Percentiles rank a stretch among this genome's conserved stretches.
phyloP scores from a whole-genome alignment of 768 basidiomycete genomes.

The Antrodiella citrinella region DNA sequence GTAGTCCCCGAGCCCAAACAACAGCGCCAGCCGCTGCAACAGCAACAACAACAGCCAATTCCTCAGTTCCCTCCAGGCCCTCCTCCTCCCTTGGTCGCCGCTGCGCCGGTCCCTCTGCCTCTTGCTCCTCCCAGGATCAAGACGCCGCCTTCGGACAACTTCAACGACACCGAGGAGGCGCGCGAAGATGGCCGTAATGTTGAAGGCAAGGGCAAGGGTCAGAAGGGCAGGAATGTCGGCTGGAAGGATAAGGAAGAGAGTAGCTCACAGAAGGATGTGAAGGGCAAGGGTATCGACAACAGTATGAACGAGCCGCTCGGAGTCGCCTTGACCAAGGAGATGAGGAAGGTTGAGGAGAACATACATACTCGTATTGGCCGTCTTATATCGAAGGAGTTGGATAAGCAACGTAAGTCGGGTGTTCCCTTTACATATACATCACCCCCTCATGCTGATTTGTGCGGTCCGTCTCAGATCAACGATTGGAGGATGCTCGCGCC shows the following conservation, averaged over 20 bases:
- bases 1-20: slow-evolving; percentile 18
- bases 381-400: slow-evolving; percentile 79
- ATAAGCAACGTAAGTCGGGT: slow-evolving; percentile 71
- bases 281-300: slow-evolving; percentile 23
- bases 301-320: slow-evolving; percentile 41
- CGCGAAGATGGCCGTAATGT: slow-evolving; percentile 48
- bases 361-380: slow-evolving; percentile 71
- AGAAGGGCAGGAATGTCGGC: slow-evolving; percentile 49
- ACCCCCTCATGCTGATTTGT: too few species aligned
- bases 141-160: slow-evolving; percentile 70
- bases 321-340: slow-evolving; percentile 68
- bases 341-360: slow-evolving; percentile 76
- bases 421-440: not conserved
- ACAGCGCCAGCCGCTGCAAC: slow-evolving; percentile 10
- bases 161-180: slow-evolving; percentile 66
- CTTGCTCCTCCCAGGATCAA: slow-evolving; percentile 38
- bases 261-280: slow-evolving; percentile 36
- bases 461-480: slow-evolving; percentile 49
- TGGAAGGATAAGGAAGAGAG: slow-evolving; percentile 49
- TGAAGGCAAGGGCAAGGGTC: slow-evolving; percentile 44
- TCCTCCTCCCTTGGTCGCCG: slow-evolving; percentile 9
- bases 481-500: slow-evolving; percentile 72
- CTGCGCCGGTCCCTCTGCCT: slow-evolving; percentile 10
- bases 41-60: slow-evolving; percentile 3
- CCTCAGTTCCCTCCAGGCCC: slow-evolving; percentile 13